Percentiles rank a stretch among this genome's conserved stretches.
phyloP scores from a whole-genome alignment of 257 asterid species.

The Nicotiana undulata region DNA sequence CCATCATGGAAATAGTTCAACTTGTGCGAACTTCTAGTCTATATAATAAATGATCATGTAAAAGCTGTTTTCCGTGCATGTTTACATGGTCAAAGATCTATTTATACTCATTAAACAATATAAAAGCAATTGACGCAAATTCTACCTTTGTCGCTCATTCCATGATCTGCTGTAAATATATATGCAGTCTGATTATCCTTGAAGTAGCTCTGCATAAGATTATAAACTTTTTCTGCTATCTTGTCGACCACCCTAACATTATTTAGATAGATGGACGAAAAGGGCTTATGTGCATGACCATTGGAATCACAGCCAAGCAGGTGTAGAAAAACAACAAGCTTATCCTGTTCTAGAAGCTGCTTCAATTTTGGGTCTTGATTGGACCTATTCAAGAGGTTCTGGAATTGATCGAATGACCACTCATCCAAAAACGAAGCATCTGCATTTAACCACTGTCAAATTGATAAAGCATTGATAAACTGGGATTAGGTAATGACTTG shows the following conservation, averaged over 20 bases:
- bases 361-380: conserved; percentile 59
- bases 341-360: conserved; percentile 79
- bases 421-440: conserved; percentile 98
- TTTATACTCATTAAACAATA: background rate
- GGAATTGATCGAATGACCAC: conserved; percentile 90
- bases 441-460: conserved; percentile 37
- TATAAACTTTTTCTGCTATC: conserved; percentile 92
- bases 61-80: background rate
- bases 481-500: background rate
- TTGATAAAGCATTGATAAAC: conserved; percentile 2
- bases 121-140: conserved; percentile 1
- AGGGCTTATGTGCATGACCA: conserved; percentile 99
- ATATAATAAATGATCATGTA: background rate
- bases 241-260: conserved; percentile 94
- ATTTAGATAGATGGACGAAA: conserved; percentile 84
- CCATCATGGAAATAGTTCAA: background rate
- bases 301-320: conserved; percentile 96
- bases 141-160: conserved; percentile 98
- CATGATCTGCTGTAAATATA: conserved; percentile 96
- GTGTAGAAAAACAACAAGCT: conserved; percentile 78
- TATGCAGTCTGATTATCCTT: conserved; percentile 82
- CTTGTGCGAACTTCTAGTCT: background rate
- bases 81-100: background rate
- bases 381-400: conserved; percentile 76
- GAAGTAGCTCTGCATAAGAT: conserved; percentile 79